Evolutionary conservation across 2,329 filamentous ascomycete genomes (phyloP).

Genomic region (Didymella pinodella): DNA sequence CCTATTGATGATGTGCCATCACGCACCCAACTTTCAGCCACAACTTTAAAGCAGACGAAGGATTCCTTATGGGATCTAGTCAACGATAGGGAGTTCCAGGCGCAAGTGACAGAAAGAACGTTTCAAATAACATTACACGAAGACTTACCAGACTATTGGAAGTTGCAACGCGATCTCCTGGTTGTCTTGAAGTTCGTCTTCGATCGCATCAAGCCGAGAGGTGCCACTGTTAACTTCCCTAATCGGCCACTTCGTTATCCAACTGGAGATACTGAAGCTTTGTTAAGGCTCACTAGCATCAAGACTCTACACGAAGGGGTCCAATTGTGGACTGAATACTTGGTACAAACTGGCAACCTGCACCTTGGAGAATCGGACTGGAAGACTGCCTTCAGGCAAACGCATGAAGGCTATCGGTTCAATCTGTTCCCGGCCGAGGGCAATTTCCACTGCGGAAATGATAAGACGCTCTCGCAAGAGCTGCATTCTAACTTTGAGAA

Average conservation of each 20-base stretch:
- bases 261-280: too few species aligned
- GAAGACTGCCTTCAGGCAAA: slow-evolving; percentile 3
- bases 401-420: not conserved
- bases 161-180: too few species aligned
- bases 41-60: not conserved
- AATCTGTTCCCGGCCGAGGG: not conserved
- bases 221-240: too few species aligned
- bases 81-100: not conserved
- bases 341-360: not conserved
- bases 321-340: not conserved
- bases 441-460: not conserved
- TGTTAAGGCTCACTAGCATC: not conserved
- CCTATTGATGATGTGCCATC: not conserved
- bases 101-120: not conserved
- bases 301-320: not conserved
- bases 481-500: slow-evolving; percentile 6
- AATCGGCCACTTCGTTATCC: too few species aligned
- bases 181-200: too few species aligned
- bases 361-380: not conserved
- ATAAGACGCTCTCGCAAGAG: not conserved
- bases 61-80: not conserved
- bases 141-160: too few species aligned
- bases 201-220: too few species aligned
- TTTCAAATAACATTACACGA: too few species aligned
- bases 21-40: slow-evolving; percentile 1